Evolutionary conservation across 73 alveolate species (phyloP).

Genomic region (Paramecium pentaurelia): DNA sequence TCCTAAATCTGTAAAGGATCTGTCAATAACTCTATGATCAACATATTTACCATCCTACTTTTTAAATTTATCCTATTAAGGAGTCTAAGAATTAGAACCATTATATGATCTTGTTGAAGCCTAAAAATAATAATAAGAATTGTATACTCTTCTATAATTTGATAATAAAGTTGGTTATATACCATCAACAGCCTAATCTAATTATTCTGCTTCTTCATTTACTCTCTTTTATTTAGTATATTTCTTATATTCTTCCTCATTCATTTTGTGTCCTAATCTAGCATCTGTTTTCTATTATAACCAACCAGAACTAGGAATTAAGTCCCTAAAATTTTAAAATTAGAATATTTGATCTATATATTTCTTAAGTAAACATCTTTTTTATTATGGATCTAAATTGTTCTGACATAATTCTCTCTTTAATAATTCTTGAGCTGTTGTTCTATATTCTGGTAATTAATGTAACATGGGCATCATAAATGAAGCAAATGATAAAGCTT

Average conservation of each 20-base stretch:
- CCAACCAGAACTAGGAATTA: constrained; percentile 27
- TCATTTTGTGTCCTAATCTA: background rate
- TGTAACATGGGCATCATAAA: constrained; percentile 62
- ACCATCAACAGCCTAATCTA: background rate
- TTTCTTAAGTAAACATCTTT: background rate
- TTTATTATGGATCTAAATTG: background rate
- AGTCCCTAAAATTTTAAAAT: background rate
- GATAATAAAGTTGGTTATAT: background rate
- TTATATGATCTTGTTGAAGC: constrained; percentile 31
- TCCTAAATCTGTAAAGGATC: constrained; percentile 40
- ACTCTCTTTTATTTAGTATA: background rate
- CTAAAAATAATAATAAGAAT: background rate
- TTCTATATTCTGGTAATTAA: constrained; percentile 53
- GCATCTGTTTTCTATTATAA: background rate
- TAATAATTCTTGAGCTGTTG: constrained; percentile 49
- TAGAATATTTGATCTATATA: background rate
- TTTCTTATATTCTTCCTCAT: background rate
- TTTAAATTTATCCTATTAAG: background rate
- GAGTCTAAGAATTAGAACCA: constrained; percentile 19
- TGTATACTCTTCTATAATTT: constrained; percentile 4
- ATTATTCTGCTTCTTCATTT: background rate
- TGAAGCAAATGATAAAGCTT: constrained; percentile 51
- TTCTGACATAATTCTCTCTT: background rate
- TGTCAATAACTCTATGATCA: constrained; percentile 18
- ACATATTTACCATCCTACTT: constrained; percentile 12